Base-by-base conservation (phyloP, 2,329 filamentous ascomycete genomes). In the Gnomoniopsis smithogilvyi region DNA sequence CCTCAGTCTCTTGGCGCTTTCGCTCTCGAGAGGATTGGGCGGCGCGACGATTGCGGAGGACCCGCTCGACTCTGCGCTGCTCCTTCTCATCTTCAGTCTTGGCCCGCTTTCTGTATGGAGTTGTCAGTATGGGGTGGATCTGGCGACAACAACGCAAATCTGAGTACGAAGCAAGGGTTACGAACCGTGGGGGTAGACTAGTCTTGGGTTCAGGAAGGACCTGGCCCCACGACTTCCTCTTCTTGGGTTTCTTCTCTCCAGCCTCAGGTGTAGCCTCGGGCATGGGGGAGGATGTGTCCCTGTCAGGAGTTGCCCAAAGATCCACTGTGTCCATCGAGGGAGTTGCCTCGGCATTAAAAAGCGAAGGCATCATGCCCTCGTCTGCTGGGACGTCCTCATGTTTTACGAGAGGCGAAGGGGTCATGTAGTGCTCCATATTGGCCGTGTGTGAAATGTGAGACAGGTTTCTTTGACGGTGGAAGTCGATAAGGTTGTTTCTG, bases 81-180 rank as follows among this genome's bases (percentile, higher is more conserved):
- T 98, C 95, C 78, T 99, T 99, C 76, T 99, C 95, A 70, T 97
- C 95, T 69, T 96, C 94, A 2, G 95, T 99, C 84, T 98, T 99
- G 67, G 95, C 95, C 63, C 95, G 92, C 85, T 99, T 99, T 66
- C 90, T 92, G 63, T 57, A 8, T n/a, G n/a, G 61, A 53, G 10
- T 54, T 69, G 65, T 73, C 69, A 73, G 67, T 57, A 34, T 46
- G 19, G 36, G 51, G n/a, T 26, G n/a, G n/a, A 6, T 12, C 15
- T n/a, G 3, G 43, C 3, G 7, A 24, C 30, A 7, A 7, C 17
- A 15, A 15, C 19, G 21, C 33, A 4, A 8, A 14, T 64, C 63
- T 21, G 34, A 24, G 45, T 3, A 4, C 7, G 58, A 22, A 52
- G 24, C 30, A 43, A 62, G 48, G 3, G 17, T 38, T 63, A 70